Conservation (phyloP, 352 stramenopile species). For the Phytophthora podocarpi region DNA sequence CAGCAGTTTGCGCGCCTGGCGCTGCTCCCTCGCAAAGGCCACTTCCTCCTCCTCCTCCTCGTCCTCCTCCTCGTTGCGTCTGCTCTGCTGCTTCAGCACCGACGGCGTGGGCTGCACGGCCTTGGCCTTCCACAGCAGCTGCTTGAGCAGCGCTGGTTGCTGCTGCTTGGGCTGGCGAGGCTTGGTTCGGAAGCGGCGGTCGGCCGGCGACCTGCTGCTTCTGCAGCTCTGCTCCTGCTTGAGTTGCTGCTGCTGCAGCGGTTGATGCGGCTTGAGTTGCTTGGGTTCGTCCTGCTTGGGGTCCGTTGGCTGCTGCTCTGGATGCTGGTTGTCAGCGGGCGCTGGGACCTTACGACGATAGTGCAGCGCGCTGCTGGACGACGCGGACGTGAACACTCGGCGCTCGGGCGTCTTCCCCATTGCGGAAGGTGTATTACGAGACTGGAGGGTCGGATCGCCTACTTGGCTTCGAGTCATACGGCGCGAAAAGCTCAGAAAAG, state of each 20-base stretch:
- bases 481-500: constrained; percentile 12
- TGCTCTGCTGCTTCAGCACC: not conserved
- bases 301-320: constrained; percentile 17
- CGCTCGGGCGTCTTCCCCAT: constrained; percentile 65
- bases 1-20: constrained; percentile 46
- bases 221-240: not conserved
- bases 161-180: constrained; percentile 2
- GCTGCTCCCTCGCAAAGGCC: constrained; percentile 45
- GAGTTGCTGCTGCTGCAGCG: not conserved
- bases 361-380: constrained; percentile 30
- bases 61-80: constrained; percentile 12
- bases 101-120: constrained; percentile 17
- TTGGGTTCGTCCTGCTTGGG: constrained; percentile 6
- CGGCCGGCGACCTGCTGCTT: constrained; percentile 12
- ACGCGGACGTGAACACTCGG: constrained; percentile 25
- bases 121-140: constrained; percentile 72
- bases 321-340: constrained; percentile 37
- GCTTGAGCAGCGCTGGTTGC: constrained; percentile 46
- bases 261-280: constrained; percentile 13
- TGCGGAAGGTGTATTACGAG: not conserved
- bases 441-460: constrained; percentile 24
- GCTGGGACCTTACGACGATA: constrained; percentile 59
- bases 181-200: constrained; percentile 12
- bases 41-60: constrained; percentile 47
- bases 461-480: not conserved